A percentile compares a stretch with the other conserved stretches of the same genome.
Conservation (phyloP, 2,329 filamentous ascomycete species). For the Acrocalymma vagum region DNA sequence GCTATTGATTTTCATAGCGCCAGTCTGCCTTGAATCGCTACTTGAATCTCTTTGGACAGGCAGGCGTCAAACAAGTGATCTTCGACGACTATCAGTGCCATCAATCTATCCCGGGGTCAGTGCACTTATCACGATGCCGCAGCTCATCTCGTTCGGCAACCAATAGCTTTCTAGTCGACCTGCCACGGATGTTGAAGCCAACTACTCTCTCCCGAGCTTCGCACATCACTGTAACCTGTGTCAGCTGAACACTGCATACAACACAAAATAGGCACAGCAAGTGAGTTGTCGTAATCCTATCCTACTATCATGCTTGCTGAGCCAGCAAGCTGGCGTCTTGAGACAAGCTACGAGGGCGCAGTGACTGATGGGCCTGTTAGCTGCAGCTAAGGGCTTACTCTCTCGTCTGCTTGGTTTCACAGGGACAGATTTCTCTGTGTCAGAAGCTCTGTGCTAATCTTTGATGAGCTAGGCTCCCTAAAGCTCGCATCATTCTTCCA, state of each 20-base stretch:
- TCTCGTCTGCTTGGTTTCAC: too few relatives aligned
- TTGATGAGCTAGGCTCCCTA: too few relatives aligned
- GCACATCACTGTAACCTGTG: constrained; percentile 43
- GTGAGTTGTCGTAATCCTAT: constrained; percentile 34
- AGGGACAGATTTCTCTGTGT: too few relatives aligned
- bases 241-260: constrained; percentile 40
- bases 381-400: neutral
- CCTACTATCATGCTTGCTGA: constrained; percentile 18
- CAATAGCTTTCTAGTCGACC: constrained; percentile 24
- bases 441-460: too few relatives aligned
- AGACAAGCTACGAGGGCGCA: constrained; percentile 16
- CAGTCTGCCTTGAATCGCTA: constrained; percentile 18
- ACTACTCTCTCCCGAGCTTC: constrained; percentile 35
- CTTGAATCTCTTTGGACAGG: constrained; percentile 18
- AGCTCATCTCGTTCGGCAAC: constrained; percentile 15
- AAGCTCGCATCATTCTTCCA: too few relatives aligned
- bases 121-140: constrained; percentile 26
- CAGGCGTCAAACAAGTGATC: constrained; percentile 15
- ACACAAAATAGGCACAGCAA: constrained; percentile 24
- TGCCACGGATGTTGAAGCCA: constrained; percentile 6
- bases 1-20: constrained; percentile 37
- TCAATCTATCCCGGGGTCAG: constrained; percentile 21
- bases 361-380: constrained; percentile 11
- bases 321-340: constrained; percentile 13
- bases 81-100: constrained; percentile 14